These are phyloP conservation scores for Termitomyces heimii DNA, from an alignment of 768 basidiomycete species.

Conservation along the genomic window DNA sequence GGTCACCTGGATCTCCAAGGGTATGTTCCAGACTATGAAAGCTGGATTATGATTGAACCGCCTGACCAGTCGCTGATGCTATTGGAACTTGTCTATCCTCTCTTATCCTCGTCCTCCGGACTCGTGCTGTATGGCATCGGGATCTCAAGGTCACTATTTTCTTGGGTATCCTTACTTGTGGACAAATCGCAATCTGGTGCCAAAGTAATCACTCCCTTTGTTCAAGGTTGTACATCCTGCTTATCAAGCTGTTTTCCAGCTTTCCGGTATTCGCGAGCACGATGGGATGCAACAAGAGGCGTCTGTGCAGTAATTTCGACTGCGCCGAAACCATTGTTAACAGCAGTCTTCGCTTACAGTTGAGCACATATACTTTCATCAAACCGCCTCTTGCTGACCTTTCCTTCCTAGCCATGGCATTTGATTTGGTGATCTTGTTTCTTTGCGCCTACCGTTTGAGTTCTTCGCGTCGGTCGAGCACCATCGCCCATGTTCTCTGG, in stretches of 20 bases:
- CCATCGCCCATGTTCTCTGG: constrained; percentile 22
- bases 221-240: neutral
- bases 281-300: constrained; percentile 21
- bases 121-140: constrained; percentile 27
- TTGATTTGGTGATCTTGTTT: constrained; percentile 24
- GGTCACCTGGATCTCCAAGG: constrained; percentile 27
- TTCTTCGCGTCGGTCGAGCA: constrained; percentile 17
- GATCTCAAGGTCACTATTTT: constrained; percentile 17
- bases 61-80: constrained; percentile 21
- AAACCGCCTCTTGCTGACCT: neutral
- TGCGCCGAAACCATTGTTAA: constrained; percentile 22
- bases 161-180: constrained; percentile 19
- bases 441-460: constrained; percentile 21
- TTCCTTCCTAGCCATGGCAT: constrained; percentile 23
- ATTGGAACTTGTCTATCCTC: constrained; percentile 26
- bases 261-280: constrained; percentile 24
- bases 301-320: constrained; percentile 28
- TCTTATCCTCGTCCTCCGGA: constrained; percentile 26
- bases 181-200: constrained; percentile 24
- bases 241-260: constrained; percentile 13
- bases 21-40: constrained; percentile 11
- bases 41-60: neutral
- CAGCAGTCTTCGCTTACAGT: constrained; percentile 28
- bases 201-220: constrained; percentile 19
- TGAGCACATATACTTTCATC: neutral